Evolutionary conservation across 2,329 filamentous ascomycete genomes (phyloP).

Genomic region (Colletotrichum aenigma): DNA sequence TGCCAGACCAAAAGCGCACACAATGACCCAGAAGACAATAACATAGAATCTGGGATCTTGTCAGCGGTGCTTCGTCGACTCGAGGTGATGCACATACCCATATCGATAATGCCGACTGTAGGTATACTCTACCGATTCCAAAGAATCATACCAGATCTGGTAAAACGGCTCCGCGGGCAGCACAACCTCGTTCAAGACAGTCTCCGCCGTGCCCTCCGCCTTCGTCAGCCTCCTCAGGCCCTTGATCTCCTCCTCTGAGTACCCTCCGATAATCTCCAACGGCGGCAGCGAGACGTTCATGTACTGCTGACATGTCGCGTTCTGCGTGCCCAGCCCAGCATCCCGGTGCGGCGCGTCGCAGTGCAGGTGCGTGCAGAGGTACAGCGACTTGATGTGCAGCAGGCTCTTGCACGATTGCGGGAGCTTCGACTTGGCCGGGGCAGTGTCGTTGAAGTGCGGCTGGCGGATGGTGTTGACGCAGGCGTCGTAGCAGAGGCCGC

Average conservation of each 20-base stretch:
- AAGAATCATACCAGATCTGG: constrained; percentile 38
- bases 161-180: constrained; percentile 39
- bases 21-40: constrained; percentile 43
- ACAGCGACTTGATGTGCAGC: constrained; percentile 33
- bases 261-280: constrained; percentile 35
- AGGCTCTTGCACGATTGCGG: constrained; percentile 32
- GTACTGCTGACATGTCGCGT: constrained; percentile 36
- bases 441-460: constrained; percentile 35
- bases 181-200: constrained; percentile 31
- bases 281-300: constrained; percentile 33
- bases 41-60: constrained; percentile 31
- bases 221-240: constrained; percentile 30
- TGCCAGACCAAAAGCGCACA: constrained; percentile 38
- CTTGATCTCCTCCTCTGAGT: constrained; percentile 35
- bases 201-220: constrained; percentile 25
- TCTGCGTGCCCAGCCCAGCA: constrained; percentile 27
- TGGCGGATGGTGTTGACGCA: constrained; percentile 32
- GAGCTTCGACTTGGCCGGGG: constrained; percentile 18
- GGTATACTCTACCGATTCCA: constrained; percentile 40
- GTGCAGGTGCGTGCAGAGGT: constrained; percentile 40
- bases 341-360: constrained; percentile 31
- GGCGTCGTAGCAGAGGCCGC: constrained; percentile 32
- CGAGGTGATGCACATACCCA: constrained; percentile 29
- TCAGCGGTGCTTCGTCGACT: neutral
- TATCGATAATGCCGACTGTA: constrained; percentile 38